Evolutionary conservation across 2,329 filamentous ascomycete species (phyloP).

Genomic region (Claviceps sp.): DNA sequence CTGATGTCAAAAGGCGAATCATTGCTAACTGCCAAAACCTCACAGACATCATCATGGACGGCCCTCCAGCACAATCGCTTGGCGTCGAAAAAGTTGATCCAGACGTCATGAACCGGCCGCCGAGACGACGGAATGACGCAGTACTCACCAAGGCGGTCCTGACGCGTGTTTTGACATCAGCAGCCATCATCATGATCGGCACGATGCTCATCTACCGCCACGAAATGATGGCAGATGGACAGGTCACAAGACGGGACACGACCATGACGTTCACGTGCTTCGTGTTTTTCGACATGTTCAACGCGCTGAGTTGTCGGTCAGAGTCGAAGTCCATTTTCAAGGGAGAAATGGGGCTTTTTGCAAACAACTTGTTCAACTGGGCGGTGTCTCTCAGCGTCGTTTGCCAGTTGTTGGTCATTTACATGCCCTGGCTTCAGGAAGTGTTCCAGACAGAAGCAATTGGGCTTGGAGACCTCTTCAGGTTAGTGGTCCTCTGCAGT

Average conservation of each 20-base stretch:
- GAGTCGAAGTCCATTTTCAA: slow-evolving; percentile 79
- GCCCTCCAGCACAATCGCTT: slow-evolving; percentile 89
- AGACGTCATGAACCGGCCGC: slow-evolving; percentile 83
- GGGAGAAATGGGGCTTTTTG: slow-evolving; percentile 71
- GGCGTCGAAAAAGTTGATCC: slow-evolving; percentile 92
- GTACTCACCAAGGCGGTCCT: slow-evolving; percentile 81
- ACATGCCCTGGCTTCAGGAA: slow-evolving; percentile 83
- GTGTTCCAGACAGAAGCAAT: slow-evolving; percentile 94
- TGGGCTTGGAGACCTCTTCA: slow-evolving; percentile 56
- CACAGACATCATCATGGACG: slow-evolving; percentile 97
- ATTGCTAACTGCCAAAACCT: neutral
- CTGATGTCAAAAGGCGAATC: neutral
- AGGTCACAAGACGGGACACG: slow-evolving; percentile 83
- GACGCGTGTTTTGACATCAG: slow-evolving; percentile 73
- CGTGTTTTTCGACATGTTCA: slow-evolving; percentile 99
- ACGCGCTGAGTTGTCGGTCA: slow-evolving; percentile 83
- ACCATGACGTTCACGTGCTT: slow-evolving; percentile 99
- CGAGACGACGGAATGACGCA: slow-evolving; percentile 68
- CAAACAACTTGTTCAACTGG: slow-evolving; percentile 93
- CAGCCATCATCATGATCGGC: slow-evolving; percentile 79
- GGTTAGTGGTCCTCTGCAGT: slow-evolving; percentile 65
- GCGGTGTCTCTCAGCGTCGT: slow-evolving; percentile 74
- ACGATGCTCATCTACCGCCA: slow-evolving; percentile 84
- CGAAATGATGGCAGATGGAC: slow-evolving; percentile 75
- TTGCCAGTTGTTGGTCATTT: slow-evolving; percentile 84